Evolutionary conservation across 345 rosid genomes (phyloP).

Genomic region (Linum usitatissimum): DNA sequence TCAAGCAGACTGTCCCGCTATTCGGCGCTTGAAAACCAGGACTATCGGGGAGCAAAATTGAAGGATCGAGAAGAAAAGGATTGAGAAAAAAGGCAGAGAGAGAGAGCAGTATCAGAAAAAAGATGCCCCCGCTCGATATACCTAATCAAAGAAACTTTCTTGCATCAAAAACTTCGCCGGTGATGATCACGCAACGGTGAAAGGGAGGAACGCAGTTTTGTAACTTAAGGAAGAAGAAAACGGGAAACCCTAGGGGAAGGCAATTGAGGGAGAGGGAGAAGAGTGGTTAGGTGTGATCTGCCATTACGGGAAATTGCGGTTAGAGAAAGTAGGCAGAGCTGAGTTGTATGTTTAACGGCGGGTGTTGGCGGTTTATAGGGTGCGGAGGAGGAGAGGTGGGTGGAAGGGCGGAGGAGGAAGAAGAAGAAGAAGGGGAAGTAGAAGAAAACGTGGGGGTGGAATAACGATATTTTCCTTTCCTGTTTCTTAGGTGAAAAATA

Average conservation of each 20-base stretch:
- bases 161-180: neutral
- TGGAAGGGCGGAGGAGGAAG: no score
- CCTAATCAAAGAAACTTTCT: neutral
- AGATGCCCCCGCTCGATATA: neutral
- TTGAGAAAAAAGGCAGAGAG: no score
- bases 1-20: neutral
- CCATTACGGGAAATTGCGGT: neutral
- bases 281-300: neutral
- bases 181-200: neutral
- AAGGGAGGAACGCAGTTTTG: neutral
- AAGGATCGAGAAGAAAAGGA: no score
- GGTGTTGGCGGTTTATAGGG: neutral
- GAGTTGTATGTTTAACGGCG: neutral
- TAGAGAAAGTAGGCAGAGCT: neutral
- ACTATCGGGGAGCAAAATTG: no score
- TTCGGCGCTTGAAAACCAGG: neutral
- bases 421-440: no score
- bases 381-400: no score
- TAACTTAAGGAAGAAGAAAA: neutral
- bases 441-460: no score
- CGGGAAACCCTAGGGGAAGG: neutral
- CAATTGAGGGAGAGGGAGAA: neutral
- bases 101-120: neutral
- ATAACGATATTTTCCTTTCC: no score
- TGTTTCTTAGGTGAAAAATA: no score